A percentile compares a stretch with the other conserved stretches of the same genome.
These are phyloP conservation scores for Paraphaeosphaeria minitans DNA, from an alignment of 2,329 filamentous ascomycete genomes.

Conservation along the genomic window DNA sequence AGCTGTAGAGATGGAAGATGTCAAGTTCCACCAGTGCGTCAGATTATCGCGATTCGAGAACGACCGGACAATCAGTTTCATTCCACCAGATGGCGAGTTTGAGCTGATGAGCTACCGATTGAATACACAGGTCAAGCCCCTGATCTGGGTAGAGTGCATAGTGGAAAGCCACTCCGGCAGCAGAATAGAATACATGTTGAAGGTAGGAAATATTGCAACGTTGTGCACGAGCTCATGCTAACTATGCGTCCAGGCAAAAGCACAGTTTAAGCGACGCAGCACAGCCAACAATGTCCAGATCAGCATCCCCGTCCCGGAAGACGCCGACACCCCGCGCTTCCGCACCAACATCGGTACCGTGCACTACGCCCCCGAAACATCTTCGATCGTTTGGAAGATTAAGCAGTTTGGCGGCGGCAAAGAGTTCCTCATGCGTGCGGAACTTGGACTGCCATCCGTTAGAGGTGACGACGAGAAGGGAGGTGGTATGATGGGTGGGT, in stretches of 20 bases:
- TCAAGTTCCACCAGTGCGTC: constrained; percentile 99
- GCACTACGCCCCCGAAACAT: constrained; percentile 96
- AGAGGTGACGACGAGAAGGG: constrained; percentile 94
- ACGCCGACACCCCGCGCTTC: constrained; percentile 94
- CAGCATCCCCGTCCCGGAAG: constrained; percentile 93
- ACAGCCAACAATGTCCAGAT: constrained; percentile 99
- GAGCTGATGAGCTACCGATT: constrained; percentile 99
- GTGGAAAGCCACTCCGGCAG: constrained; percentile 95
- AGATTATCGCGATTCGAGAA: constrained; percentile 96
- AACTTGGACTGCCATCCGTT: constrained; percentile 91
- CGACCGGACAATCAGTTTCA: constrained; percentile 97
- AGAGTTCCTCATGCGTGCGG: constrained; percentile 97
- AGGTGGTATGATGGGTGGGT: constrained; percentile 96
- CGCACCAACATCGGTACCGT: constrained; percentile 96
- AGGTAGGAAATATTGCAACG: constrained; percentile 54
- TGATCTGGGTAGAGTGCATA: constrained; percentile 98
- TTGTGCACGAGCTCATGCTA: constrained; percentile 9
- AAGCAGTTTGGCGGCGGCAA: constrained; percentile 99
- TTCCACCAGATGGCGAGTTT: constrained; percentile 97
- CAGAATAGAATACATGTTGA: constrained; percentile 98
- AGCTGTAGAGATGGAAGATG: constrained; percentile 99
- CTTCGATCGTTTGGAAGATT: constrained; percentile 99
- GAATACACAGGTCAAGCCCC: constrained; percentile 96
- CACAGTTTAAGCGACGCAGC: constrained; percentile 96
- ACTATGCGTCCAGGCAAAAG: constrained; percentile 66